Conservation (phyloP, 257 asterid genomes). For the Lavandula angustifolia region DNA sequence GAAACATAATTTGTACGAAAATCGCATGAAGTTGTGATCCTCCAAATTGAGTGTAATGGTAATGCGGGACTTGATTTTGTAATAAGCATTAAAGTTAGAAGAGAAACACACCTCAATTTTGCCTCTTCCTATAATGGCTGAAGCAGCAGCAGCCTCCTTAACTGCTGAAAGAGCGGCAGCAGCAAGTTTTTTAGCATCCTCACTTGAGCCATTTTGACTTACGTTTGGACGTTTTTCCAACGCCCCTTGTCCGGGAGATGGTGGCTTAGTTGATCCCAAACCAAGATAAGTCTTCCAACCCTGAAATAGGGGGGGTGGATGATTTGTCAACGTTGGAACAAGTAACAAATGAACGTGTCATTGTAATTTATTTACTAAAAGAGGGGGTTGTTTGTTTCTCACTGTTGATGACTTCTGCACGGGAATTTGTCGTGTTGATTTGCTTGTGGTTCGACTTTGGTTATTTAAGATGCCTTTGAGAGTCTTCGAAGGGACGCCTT, state of each 20-base stretch:
- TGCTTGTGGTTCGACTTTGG: constrained; percentile 41
- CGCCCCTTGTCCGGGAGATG: constrained; percentile 40
- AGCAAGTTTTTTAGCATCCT: constrained; percentile 76
- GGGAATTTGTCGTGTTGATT: constrained; percentile 39
- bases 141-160: constrained; percentile 61
- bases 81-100: constrained; percentile 19
- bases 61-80: background rate
- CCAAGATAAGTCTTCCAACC: constrained; percentile 84
- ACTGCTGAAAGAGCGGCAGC: constrained; percentile 96
- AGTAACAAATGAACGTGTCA: constrained; percentile 17
- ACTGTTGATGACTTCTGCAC: constrained; percentile 49
- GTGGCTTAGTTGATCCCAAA: constrained; percentile 61
- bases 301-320: constrained; percentile 41
- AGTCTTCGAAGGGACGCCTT: constrained; percentile 69
- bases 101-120: constrained; percentile 69
- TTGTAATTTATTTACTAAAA: constrained; percentile 1
- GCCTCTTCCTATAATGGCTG: constrained; percentile 58
- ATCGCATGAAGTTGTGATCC: background rate
- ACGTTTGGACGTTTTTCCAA: constrained; percentile 36
- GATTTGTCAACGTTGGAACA: constrained; percentile 29
- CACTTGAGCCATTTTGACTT: constrained; percentile 43
- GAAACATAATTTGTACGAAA: background rate
- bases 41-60: background rate
- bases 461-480: constrained; percentile 55
- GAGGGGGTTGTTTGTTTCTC: constrained; percentile 28